Evolutionary conservation across 352 stramenopile species (phyloP).

Genomic region (Phytophthora uliginosa): DNA sequence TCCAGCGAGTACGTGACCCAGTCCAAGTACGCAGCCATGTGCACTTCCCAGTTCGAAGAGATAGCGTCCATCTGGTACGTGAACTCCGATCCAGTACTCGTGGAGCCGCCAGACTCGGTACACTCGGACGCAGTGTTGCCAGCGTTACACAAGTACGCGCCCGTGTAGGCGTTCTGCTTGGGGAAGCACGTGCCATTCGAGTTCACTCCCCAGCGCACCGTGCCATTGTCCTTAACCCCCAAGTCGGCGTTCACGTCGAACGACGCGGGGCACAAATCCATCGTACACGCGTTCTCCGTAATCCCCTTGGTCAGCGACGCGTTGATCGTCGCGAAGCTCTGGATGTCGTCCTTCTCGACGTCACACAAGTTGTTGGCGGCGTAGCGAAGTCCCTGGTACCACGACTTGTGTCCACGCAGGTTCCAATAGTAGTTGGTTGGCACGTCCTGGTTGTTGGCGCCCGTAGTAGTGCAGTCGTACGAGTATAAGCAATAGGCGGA

Average conservation of each 20-base stretch:
- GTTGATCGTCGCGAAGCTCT: constrained; percentile 51
- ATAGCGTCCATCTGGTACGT: constrained; percentile 90
- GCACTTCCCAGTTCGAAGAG: constrained; percentile 83
- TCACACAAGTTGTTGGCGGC: constrained; percentile 61
- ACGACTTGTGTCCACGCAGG: constrained; percentile 57
- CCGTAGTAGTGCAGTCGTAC: constrained; percentile 40
- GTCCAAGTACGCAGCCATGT: constrained; percentile 70
- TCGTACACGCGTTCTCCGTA: constrained; percentile 50
- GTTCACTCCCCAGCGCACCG: constrained; percentile 44
- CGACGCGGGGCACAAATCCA: constrained; percentile 55
- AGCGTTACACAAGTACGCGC: constrained; percentile 43
- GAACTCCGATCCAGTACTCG: constrained; percentile 25
- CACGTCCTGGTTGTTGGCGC: constrained; percentile 51
- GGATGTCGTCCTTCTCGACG: constrained; percentile 23
- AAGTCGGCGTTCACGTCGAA: constrained; percentile 57
- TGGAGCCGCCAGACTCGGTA: constrained; percentile 19
- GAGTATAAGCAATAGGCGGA: constrained; percentile 47
- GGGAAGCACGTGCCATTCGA: constrained; percentile 46
- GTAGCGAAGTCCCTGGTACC: constrained; percentile 74
- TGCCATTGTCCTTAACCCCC: constrained; percentile 32
- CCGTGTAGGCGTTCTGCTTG: constrained; percentile 48
- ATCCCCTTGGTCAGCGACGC: constrained; percentile 41
- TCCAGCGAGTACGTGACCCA: constrained; percentile 57
- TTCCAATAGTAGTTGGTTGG: constrained; percentile 42
- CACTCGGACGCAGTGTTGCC: constrained; percentile 35